Percentiles rank a stretch among this genome's conserved stretches.
phyloP scores from a whole-genome alignment of 2,329 filamentous ascomycete genomes.

The Cytospora piceicola region DNA sequence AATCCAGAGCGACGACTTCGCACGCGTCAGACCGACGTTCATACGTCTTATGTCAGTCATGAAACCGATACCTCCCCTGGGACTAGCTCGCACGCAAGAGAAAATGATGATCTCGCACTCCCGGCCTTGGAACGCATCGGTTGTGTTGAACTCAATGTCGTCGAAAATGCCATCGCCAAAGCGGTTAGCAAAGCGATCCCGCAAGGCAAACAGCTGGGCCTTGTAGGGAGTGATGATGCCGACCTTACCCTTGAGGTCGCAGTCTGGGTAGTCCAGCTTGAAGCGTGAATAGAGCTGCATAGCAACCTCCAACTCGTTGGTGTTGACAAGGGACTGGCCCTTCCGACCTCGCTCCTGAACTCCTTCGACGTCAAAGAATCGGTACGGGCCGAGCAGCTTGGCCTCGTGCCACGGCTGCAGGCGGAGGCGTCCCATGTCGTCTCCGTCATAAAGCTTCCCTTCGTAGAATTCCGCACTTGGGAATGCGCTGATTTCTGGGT shows the following conservation, averaged over 20 bases:
- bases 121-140: slow-evolving; percentile 95
- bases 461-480: slow-evolving; percentile 94
- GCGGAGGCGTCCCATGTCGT: slow-evolving; percentile 77
- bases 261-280: slow-evolving; percentile 68
- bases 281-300: slow-evolving; percentile 83
- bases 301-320: slow-evolving; percentile 83
- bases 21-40: slow-evolving; percentile 97
- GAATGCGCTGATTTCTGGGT: slow-evolving; percentile 91
- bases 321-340: slow-evolving; percentile 89
- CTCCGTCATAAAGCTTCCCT: slow-evolving; percentile 80
- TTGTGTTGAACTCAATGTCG: slow-evolving; percentile 95
- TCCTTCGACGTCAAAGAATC: slow-evolving; percentile 95
- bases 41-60: slow-evolving; percentile 97
- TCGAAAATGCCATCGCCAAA: slow-evolving; percentile 78
- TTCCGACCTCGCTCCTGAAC: slow-evolving; percentile 79
- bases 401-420: slow-evolving; percentile 84
- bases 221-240: slow-evolving; percentile 99
- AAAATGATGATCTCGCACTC: slow-evolving; percentile 99
- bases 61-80: slow-evolving; percentile 96
- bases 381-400: slow-evolving; percentile 82
- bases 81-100: slow-evolving; percentile 91
- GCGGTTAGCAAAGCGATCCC: slow-evolving; percentile 69
- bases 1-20: slow-evolving; percentile 95
- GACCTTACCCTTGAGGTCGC: slow-evolving; percentile 79
- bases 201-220: slow-evolving; percentile 82